These are phyloP conservation scores for Pseudonitzschia multiseries DNA, from an alignment of 108 stramenopile genomes.

Conservation along the genomic window DNA sequence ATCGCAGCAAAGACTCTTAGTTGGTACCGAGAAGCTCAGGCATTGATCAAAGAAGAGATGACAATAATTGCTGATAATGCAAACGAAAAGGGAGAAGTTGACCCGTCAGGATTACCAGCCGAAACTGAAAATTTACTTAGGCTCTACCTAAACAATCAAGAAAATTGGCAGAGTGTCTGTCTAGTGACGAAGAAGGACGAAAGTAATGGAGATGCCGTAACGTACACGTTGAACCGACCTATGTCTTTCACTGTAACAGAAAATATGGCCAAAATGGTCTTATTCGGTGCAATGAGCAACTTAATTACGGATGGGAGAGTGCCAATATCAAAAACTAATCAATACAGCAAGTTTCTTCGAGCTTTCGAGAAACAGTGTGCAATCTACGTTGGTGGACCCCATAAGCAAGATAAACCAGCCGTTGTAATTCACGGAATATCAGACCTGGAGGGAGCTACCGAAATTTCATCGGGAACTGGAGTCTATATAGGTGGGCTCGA, in stretches of 20 bases:
- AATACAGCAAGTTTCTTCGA: slow-evolving; percentile 17
- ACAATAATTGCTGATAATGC: slow-evolving; percentile 29
- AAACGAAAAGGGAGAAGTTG: slow-evolving; percentile 51
- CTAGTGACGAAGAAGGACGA: slow-evolving; percentile 37
- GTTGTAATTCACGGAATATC: slow-evolving; percentile 65
- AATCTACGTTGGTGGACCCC: slow-evolving; percentile 71
- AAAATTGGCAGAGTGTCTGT: slow-evolving; percentile 79
- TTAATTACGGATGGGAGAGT: slow-evolving; percentile 6
- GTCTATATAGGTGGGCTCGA: slow-evolving; percentile 71
- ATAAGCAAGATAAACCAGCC: slow-evolving; percentile 65
- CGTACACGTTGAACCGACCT: slow-evolving; percentile 72
- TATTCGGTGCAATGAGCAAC: slow-evolving; percentile 42
- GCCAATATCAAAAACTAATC: slow-evolving; percentile 13
- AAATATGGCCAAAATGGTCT: slow-evolving; percentile 51
- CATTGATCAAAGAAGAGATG: slow-evolving; percentile 46
- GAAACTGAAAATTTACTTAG: slow-evolving; percentile 51
- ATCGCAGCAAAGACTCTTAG: slow-evolving; percentile 3
- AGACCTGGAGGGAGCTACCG: slow-evolving; percentile 61
- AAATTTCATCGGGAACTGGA: slow-evolving; percentile 63
- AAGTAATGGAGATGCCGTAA: slow-evolving; percentile 31
- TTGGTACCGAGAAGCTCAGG: slow-evolving; percentile 60
- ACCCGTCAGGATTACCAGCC: slow-evolving; percentile 34
- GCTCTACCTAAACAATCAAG: slow-evolving; percentile 63
- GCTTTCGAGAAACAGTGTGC: slow-evolving; percentile 66
- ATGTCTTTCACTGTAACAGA: slow-evolving; percentile 69